These are phyloP conservation scores for Sporothrix schenckii DNA, from an alignment of 2,329 filamentous ascomycete species.

Conservation along the genomic window DNA sequence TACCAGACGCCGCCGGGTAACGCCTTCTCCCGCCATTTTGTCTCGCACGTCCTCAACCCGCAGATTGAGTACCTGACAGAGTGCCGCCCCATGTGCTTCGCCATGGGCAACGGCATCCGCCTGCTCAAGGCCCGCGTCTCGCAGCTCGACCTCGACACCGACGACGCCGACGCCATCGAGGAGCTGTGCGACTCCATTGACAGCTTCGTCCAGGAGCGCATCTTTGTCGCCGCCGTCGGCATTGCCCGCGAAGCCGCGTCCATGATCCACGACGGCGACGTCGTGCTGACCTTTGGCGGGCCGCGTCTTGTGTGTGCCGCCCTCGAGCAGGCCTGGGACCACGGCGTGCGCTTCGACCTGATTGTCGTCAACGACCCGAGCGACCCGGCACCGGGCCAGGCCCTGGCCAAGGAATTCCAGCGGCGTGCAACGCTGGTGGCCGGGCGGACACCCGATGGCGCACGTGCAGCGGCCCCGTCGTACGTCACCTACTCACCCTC, in stretches of 20 bases:
- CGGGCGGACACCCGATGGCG: slow-evolving; percentile 46
- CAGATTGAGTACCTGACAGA: slow-evolving; percentile 95
- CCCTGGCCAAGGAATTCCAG: slow-evolving; percentile 68
- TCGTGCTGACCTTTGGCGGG: slow-evolving; percentile 83
- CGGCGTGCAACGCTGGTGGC: neutral
- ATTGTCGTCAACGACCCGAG: slow-evolving; percentile 75
- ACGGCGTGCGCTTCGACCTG: slow-evolving; percentile 77
- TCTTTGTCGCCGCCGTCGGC: slow-evolving; percentile 82
- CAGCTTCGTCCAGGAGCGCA: slow-evolving; percentile 84
- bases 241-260: slow-evolving; percentile 76
- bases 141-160: slow-evolving; percentile 82
- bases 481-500: slow-evolving; percentile 75
- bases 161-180: slow-evolving; percentile 80
- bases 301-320: slow-evolving; percentile 84
- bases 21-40: slow-evolving; percentile 87
- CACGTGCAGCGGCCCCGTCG: slow-evolving; percentile 55
- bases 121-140: slow-evolving; percentile 92
- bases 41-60: slow-evolving; percentile 84
- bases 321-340: slow-evolving; percentile 69
- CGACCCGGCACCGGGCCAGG: slow-evolving; percentile 55
- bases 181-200: slow-evolving; percentile 80
- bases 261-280: slow-evolving; percentile 77
- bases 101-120: slow-evolving; percentile 95
- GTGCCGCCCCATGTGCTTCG: slow-evolving; percentile 93
- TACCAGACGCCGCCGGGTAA: slow-evolving; percentile 86